phyloP scores from a whole-genome alignment of 495 filamentous ascomycete genomes.

The Thozetella sp. region DNA sequence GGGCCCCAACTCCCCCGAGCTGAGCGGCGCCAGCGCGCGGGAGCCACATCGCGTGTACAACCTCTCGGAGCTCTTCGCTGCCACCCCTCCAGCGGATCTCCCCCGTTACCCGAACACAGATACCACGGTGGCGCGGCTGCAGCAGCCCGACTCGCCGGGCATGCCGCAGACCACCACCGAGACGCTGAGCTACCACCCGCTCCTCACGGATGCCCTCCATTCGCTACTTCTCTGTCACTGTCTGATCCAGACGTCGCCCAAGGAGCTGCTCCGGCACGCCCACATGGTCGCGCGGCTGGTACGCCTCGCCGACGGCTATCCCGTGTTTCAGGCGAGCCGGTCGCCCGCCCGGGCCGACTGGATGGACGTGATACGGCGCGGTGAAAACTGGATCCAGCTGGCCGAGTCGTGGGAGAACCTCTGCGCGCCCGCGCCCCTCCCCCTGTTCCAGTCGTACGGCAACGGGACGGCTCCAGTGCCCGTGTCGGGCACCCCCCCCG shows the following conservation, averaged over 20 bases:
- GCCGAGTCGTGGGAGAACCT: constrained; percentile 66
- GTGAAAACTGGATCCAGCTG: constrained; percentile 67
- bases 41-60: constrained; percentile 34
- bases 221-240: constrained; percentile 71
- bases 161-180: constrained; percentile 51
- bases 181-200: constrained; percentile 75
- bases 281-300: constrained; percentile 76
- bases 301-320: constrained; percentile 75
- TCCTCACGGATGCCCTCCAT: constrained; percentile 76
- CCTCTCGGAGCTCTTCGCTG: constrained; percentile 56
- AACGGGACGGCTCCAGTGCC: constrained; percentile 12
- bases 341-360: constrained; percentile 76
- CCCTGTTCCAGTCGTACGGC: constrained; percentile 23
- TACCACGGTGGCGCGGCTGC: constrained; percentile 21
- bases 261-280: constrained; percentile 74
- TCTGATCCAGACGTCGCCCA: constrained; percentile 72
- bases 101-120: constrained; percentile 56
- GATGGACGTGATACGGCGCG: constrained; percentile 70
- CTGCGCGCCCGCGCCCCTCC: constrained; percentile 67
- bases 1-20: constrained; percentile 5
- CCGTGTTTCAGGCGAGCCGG: constrained; percentile 73
- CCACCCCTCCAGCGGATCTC: constrained; percentile 55
- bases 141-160: constrained; percentile 14
- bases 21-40: constrained; percentile 5
- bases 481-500: neutral